Conservation (phyloP, 345 rosid species). For the Eucalyptus curtisii region DNA sequence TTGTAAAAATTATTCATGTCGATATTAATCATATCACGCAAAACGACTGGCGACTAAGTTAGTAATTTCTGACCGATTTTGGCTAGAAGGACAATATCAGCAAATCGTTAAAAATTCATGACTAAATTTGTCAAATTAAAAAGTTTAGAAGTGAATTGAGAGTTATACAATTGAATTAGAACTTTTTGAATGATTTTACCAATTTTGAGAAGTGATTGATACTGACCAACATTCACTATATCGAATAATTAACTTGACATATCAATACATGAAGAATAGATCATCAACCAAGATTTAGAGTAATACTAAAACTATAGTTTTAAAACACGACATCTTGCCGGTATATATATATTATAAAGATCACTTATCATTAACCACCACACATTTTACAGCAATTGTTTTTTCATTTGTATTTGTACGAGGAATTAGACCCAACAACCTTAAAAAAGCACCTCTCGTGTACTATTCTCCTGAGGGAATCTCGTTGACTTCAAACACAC, state of each 20-base stretch:
- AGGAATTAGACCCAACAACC: neutral
- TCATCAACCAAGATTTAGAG: neutral
- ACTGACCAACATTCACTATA: neutral
- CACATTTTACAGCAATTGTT: neutral
- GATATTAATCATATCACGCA: neutral
- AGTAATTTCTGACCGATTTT: too few species aligned
- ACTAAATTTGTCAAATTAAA: too few species aligned
- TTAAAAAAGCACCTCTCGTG: neutral
- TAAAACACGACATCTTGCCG: neutral
- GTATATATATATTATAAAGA: too few species aligned
- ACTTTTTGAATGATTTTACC: neutral
- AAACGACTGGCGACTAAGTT: accelerated
- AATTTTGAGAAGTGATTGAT: neutral
- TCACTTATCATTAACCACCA: neutral
- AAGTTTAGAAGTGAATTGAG: too few species aligned
- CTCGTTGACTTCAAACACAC: neutral
- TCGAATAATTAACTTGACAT: neutral
- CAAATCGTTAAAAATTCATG: too few species aligned
- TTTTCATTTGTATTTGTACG: neutral
- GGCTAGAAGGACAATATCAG: neutral
- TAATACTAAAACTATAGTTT: too few species aligned
- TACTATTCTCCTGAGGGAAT: neutral
- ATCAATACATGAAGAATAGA: neutral
- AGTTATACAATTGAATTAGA: too few species aligned
- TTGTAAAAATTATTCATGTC: too few species aligned